Evolutionary conservation across 257 asterid species (phyloP).

Genomic region (Lavandula angustifolia): DNA sequence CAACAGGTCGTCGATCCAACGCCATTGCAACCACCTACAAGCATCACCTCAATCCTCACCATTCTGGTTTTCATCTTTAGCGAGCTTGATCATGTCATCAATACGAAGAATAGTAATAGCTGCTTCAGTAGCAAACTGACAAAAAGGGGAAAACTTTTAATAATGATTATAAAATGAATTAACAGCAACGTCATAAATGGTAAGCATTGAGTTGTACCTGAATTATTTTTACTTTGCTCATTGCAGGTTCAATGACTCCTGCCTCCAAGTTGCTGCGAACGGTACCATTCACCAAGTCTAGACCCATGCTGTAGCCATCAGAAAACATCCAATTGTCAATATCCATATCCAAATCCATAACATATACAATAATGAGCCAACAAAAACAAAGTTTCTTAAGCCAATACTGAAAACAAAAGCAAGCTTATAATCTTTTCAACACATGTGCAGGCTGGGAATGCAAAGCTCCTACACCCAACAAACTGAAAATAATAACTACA

Average conservation of each 20-base stretch:
- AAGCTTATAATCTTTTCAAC: no score
- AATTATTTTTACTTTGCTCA: conserved; percentile 98
- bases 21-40: conserved; percentile 5
- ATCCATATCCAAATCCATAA: neutral
- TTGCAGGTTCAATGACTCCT: conserved; percentile 96
- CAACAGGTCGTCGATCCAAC: neutral
- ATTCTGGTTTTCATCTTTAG: conserved; percentile 78
- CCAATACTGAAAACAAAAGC: no score
- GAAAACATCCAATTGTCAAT: conserved; percentile 18
- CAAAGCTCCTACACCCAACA: no score
- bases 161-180: neutral
- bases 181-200: neutral
- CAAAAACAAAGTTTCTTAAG: no score
- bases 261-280: conserved; percentile 90
- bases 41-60: conserved; percentile 23
- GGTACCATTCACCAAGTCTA: conserved; percentile 76
- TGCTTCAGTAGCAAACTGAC: conserved; percentile 97
- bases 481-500: no score
- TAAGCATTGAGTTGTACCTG: conserved; percentile 50
- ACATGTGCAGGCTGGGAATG: no score
- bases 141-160: neutral
- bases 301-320: conserved; percentile 77
- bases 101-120: conserved; percentile 97
- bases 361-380: no score
- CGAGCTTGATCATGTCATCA: conserved; percentile 93